These are phyloP conservation scores for Medicago arabica DNA, from an alignment of 306 rosid species.

Conservation along the genomic window DNA sequence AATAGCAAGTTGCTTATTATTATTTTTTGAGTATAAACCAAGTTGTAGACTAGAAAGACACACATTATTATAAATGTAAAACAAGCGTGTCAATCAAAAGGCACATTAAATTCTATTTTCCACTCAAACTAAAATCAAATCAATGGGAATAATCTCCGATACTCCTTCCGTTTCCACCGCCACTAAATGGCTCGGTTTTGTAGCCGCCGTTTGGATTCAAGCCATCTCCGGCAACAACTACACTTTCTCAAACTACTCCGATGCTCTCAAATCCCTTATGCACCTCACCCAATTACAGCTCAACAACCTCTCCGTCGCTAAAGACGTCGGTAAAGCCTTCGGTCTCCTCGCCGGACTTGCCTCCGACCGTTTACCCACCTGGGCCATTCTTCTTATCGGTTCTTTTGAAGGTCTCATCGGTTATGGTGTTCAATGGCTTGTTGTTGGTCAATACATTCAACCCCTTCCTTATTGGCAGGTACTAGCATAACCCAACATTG, in stretches of 20 bases:
- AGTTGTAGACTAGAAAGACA: background rate
- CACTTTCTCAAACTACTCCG: constrained; percentile 94
- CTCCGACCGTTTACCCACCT: constrained; percentile 71
- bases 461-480: constrained; percentile 97
- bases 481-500: background rate
- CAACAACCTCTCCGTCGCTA: constrained; percentile 83
- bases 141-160: constrained; percentile 50
- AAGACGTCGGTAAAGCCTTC: constrained; percentile 85
- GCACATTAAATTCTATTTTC: background rate
- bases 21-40: background rate
- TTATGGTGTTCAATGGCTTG: constrained; percentile 92
- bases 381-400: constrained; percentile 80
- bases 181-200: constrained; percentile 82
- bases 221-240: constrained; percentile 93
- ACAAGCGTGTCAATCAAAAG: background rate
- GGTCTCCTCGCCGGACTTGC: constrained; percentile 87
- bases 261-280: constrained; percentile 82
- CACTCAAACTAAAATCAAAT: background rate
- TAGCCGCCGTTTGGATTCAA: constrained; percentile 89
- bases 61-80: background rate
- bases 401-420: constrained; percentile 78
- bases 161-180: constrained; percentile 41
- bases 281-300: constrained; percentile 75
- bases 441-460: constrained; percentile 63
- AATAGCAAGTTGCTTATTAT: no score